These are phyloP conservation scores for Candida pini DNA, from an alignment of 805 yeast genomes.

Conservation along the genomic window DNA sequence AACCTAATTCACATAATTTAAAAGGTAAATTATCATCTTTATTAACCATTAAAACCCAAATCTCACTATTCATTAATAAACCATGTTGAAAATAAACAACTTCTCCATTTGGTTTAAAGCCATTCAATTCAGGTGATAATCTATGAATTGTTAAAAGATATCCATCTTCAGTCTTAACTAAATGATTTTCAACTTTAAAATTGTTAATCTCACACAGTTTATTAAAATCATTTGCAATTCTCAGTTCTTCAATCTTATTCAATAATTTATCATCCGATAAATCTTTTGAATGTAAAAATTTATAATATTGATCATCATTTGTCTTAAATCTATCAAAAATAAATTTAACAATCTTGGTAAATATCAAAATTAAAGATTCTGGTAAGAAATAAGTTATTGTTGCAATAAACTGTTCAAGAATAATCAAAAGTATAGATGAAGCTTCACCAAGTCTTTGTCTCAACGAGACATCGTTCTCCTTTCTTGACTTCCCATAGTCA, in stretches of 20 bases:
- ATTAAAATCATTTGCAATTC: conserved; percentile 48
- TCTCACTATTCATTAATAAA: conserved; percentile 79
- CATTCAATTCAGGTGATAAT: conserved; percentile 35
- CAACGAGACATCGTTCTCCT: too few relatives aligned
- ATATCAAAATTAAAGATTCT: conserved; percentile 17
- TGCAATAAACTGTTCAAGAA: conserved; percentile 22
- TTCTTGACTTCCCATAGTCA: too few relatives aligned
- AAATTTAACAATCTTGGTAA: conserved; percentile 15
- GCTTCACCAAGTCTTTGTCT: conserved; percentile 11
- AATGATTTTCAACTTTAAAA: conserved; percentile 66
- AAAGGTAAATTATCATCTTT: conserved; percentile 59
- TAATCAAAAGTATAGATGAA: conserved; percentile 20
- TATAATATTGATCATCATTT: conserved; percentile 19
- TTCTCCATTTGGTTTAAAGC: conserved; percentile 31
- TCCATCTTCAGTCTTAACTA: conserved; percentile 72
- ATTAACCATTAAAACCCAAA: conserved; percentile 43
- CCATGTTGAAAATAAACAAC: conserved; percentile 90
- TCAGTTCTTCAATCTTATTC: conserved; percentile 28
- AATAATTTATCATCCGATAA: conserved; percentile 11
- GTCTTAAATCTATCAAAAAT: conserved; percentile 16
- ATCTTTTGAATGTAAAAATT: conserved; percentile 12
- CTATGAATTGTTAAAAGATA: conserved; percentile 74
- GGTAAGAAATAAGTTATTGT: conserved; percentile 23
- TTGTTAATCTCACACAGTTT: conserved; percentile 68
- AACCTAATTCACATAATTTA: conserved; percentile 71